Conservation (phyloP, 2,329 filamentous ascomycete species). For the Fusarium sp. region DNA sequence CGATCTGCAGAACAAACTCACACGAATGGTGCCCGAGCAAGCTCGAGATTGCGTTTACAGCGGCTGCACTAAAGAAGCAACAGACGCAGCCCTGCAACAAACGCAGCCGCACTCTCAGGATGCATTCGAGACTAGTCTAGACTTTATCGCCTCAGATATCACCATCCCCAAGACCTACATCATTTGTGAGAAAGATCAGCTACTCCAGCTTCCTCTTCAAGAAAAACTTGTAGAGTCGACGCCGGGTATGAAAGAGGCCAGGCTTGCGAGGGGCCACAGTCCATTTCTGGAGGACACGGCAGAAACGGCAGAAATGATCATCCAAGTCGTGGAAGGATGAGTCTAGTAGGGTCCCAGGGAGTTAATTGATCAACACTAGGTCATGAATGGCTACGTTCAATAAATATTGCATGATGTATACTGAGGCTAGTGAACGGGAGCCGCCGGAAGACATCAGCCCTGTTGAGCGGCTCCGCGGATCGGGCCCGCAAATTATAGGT, state of each 20-base stretch:
- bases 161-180: slow-evolving; percentile 17
- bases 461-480: slow-evolving; percentile 3
- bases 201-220: background rate
- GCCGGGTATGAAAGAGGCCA: slow-evolving; percentile 7
- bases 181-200: slow-evolving; percentile 20
- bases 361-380: too few relatives aligned
- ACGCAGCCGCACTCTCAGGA: slow-evolving; percentile 26
- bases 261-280: slow-evolving; percentile 16
- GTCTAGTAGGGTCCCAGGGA: background rate
- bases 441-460: background rate
- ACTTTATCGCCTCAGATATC: slow-evolving; percentile 23
- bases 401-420: background rate
- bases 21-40: background rate
- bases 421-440: background rate
- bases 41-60: background rate
- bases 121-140: slow-evolving; percentile 21
- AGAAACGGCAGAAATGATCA: background rate
- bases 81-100: background rate
- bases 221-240: slow-evolving; percentile 17
- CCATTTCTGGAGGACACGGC: slow-evolving; percentile 11
- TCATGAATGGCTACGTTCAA: too few relatives aligned
- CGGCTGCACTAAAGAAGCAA: background rate
- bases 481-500: background rate
- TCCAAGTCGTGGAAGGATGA: background rate
- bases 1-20: slow-evolving; percentile 2